These are phyloP conservation scores for Mortierella sp. DNA, from an alignment of 371 early-diverging fungal genomes.

Conservation along the genomic window DNA sequence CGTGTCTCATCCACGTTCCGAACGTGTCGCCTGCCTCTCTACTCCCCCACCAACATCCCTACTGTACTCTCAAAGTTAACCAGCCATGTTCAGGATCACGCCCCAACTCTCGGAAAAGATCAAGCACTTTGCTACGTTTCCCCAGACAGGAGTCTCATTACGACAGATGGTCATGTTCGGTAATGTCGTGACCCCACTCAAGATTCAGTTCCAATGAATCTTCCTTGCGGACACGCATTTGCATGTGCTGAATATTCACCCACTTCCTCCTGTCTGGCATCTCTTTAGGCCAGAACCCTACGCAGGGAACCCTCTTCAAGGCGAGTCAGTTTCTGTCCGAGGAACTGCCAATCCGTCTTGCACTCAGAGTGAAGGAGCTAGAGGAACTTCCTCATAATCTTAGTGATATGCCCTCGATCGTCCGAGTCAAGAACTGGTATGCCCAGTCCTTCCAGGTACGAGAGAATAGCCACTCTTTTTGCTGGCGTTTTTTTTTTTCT, in stretches of 20 bases:
- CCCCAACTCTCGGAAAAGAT: constrained; percentile 77
- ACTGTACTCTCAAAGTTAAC: neutral
- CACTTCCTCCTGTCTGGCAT: neutral
- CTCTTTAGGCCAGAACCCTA: constrained; percentile 80
- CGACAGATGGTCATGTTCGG: constrained; percentile 96
- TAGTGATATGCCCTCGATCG: constrained; percentile 90
- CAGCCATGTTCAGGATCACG: constrained; percentile 63
- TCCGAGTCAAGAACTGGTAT: constrained; percentile 95
- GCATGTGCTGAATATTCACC: neutral
- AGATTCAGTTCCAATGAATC: neutral
- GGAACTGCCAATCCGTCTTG: constrained; percentile 96
- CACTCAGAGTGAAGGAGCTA: constrained; percentile 95
- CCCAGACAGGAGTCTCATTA: constrained; percentile 92
- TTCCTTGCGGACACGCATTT: neutral
- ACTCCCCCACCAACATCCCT: neutral
- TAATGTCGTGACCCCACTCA: constrained; percentile 23
- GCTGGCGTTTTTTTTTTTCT: neutral
- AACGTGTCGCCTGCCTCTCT: no score
- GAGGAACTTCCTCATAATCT: constrained; percentile 90
- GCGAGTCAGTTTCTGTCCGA: constrained; percentile 93
- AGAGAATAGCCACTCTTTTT: neutral
- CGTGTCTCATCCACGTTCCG: no score
- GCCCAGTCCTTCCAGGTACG: constrained; percentile 89
- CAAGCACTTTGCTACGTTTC: constrained; percentile 79
- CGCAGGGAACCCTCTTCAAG: constrained; percentile 84